Base-by-base conservation (phyloP, 1,284 basidiomycete species). In the Coriolopsis trogii region DNA sequence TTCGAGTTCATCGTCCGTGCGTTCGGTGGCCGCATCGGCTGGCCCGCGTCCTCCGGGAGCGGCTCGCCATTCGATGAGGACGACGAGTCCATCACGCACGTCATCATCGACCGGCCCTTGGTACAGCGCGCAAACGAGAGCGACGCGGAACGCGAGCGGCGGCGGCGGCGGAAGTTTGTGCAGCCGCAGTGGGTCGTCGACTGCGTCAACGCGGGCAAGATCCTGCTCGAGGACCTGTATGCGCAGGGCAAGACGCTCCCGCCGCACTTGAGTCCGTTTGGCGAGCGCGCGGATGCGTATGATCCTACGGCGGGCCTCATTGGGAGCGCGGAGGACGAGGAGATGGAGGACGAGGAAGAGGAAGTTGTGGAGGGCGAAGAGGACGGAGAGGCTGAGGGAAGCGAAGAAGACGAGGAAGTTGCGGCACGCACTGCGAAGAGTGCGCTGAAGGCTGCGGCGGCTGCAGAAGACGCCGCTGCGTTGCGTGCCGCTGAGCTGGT, bases 171-270 rank as follows among this genome's bases (percentile, higher is more conserved):
- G 62, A 93, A 92, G 63, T 93, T 91, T 72, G 82, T 99, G 8
- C 97, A 99, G 72, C 97, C 97, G 15, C 97, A 99, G 71, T 99
- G 97, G 96, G 83, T 98, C 24, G 91, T 95, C 29, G 97, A 99
- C 72, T 97, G 91, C 67, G 87, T 97, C 66, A 99, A 99, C 70
- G 82, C 87, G 20, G 84, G 87, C 16, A 92, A 82, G 68, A 80
- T 98, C 49, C 78, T 98, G 28, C 80, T 93, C 1, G 91, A 95
- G 62, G 95, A 90, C 51, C 78, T 84, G 41, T 99, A 99, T 68
- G 81, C 78, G 9, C 95, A 95, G 60, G 97, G 95, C 1, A 84
- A 86, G 62, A 84, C 84, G 2, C 81, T 99, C 38, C 97, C 97
- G 5, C 95, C 97, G 28, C 97, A 99, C 74, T 71, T 99, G 57